Evolutionary conservation across 441 rosid species (phyloP).

Genomic region (Populus tomentosa): DNA sequence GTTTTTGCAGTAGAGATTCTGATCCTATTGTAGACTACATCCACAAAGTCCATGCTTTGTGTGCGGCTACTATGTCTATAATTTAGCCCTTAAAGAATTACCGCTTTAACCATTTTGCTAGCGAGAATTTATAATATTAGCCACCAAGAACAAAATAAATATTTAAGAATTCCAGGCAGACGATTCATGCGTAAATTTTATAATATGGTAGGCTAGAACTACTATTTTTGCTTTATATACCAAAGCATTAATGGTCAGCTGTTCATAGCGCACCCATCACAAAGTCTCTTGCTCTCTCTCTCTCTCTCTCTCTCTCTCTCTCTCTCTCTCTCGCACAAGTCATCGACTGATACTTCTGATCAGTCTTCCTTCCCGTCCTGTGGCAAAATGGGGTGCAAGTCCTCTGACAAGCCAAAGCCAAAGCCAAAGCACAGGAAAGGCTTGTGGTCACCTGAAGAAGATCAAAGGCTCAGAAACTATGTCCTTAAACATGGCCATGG

Average conservation of each 20-base stretch:
- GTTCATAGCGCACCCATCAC: slow-evolving; percentile 27
- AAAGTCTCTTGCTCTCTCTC: slow-evolving; percentile 1
- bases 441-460: slow-evolving; percentile 96
- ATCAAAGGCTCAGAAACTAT: slow-evolving; percentile 62
- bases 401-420: slow-evolving; percentile 54
- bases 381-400: slow-evolving; percentile 22
- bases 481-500: slow-evolving; percentile 71
- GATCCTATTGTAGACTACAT: too few relatives aligned
- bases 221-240: slow-evolving; percentile 23
- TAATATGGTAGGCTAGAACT: slow-evolving; percentile 20
- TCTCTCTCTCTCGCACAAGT: neutral
- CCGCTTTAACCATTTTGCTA: too few relatives aligned
- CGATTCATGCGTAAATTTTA: neutral
- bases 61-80: too few relatives aligned
- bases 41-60: too few relatives aligned
- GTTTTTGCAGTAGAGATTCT: too few relatives aligned
- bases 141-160: neutral
- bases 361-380: neutral
- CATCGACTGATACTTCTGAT: too few relatives aligned
- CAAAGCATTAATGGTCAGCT: slow-evolving; percentile 26
- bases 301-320: slow-evolving; percentile 17
- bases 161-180: neutral
- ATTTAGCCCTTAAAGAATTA: too few relatives aligned
- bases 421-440: slow-evolving; percentile 84
- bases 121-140: too few relatives aligned